These are phyloP conservation scores for Apiospora rasikravindrae DNA, from an alignment of 2,329 filamentous ascomycete genomes.

Conservation along the genomic window DNA sequence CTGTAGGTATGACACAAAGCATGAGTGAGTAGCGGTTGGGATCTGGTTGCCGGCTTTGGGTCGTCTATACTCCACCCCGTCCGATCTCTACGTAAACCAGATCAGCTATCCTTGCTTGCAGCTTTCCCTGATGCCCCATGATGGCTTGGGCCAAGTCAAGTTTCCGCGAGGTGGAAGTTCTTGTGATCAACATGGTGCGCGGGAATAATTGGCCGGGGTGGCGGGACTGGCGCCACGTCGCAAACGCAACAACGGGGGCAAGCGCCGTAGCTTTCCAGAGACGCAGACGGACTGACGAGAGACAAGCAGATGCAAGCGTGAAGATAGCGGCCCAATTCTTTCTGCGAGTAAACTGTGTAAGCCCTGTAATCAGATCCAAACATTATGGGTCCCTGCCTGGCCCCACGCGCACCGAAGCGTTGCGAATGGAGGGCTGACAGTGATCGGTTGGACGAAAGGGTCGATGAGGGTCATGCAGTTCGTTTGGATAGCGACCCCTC, in stretches of 20 bases:
- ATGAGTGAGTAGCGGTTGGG: constrained; percentile 14
- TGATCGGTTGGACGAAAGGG: constrained; percentile 10
- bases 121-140: neutral
- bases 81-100: constrained; percentile 10
- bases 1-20: constrained; percentile 10
- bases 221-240: constrained; percentile 27
- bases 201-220: constrained; percentile 22
- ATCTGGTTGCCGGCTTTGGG: constrained; percentile 1
- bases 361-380: constrained; percentile 14
- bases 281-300: constrained; percentile 1
- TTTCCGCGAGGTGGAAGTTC: constrained; percentile 1
- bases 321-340: constrained; percentile 7
- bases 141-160: constrained; percentile 9
- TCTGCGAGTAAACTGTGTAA: constrained; percentile 1
- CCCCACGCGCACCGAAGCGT: constrained; percentile 7
- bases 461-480: constrained; percentile 11
- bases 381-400: constrained; percentile 9
- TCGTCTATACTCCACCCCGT: neutral
- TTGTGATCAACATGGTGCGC: constrained; percentile 24
- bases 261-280: constrained; percentile 5
- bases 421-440: constrained; percentile 16
- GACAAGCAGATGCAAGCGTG: constrained; percentile 17
- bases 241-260: constrained; percentile 20
- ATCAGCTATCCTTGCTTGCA: constrained; percentile 14
- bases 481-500: constrained; percentile 15